A percentile compares a stretch with the other conserved stretches of the same genome.
These are phyloP conservation scores for Chaetomium tenue DNA, from an alignment of 495 filamentous ascomycete species.

Conservation along the genomic window DNA sequence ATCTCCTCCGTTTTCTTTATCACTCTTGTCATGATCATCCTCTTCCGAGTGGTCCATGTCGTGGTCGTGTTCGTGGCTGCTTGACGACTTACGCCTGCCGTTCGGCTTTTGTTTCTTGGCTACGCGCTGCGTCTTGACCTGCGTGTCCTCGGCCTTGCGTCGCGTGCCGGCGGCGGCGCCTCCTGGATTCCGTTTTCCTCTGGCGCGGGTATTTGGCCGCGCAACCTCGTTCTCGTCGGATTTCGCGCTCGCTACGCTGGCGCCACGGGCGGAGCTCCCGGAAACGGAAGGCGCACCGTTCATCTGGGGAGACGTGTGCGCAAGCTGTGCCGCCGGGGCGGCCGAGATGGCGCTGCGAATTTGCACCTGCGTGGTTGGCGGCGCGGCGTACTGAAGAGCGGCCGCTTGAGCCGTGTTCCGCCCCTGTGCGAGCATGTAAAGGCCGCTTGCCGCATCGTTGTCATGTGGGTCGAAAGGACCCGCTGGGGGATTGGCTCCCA, in stretches of 20 bases:
- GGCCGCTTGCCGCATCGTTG: conserved; percentile 91
- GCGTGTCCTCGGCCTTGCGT: conserved; percentile 77
- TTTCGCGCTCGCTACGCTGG: conserved; percentile 66
- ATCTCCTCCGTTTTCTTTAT: conserved; percentile 46
- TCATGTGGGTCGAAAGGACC: conserved; percentile 80
- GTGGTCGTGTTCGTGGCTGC: conserved; percentile 24
- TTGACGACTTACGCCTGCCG: conserved; percentile 37
- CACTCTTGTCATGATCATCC: conserved; percentile 47
- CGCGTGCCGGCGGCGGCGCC: conserved; percentile 49
- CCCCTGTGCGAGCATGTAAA: conserved; percentile 81
- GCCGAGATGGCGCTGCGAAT: conserved; percentile 34
- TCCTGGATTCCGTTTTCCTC: conserved; percentile 62
- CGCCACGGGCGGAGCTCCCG: conserved; percentile 50
- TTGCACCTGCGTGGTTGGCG: conserved; percentile 48
- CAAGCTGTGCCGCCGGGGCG: conserved; percentile 37
- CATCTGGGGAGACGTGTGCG: conserved; percentile 54
- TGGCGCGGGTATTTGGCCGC: conserved; percentile 60
- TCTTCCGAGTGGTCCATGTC: conserved; percentile 36
- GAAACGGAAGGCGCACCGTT: conserved; percentile 46
- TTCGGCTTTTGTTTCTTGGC: conserved; percentile 73
- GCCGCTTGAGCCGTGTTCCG: conserved; percentile 58
- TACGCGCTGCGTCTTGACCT: conserved; percentile 55
- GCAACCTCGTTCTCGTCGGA: conserved; percentile 73
- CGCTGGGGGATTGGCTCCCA: conserved; percentile 45
- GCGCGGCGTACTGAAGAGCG: conserved; percentile 53